These are phyloP conservation scores for Candida nemodendra DNA, from an alignment of 805 yeast species.

Conservation along the genomic window DNA sequence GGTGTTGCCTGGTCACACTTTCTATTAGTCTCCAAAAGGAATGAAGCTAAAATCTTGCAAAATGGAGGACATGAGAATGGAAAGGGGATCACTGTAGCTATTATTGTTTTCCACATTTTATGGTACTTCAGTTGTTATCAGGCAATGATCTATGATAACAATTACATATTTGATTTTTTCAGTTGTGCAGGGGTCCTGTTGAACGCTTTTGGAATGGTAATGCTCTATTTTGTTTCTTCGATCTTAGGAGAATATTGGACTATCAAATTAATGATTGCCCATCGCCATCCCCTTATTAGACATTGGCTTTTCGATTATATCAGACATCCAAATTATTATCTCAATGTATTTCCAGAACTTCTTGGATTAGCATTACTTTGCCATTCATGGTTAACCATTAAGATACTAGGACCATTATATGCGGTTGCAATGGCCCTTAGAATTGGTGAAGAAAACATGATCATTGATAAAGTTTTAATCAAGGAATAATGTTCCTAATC, in stretches of 20 bases:
- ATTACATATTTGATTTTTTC: constrained; percentile 4
- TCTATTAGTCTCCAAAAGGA: constrained; percentile 7
- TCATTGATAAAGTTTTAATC: constrained; percentile 8
- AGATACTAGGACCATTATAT: constrained; percentile 11
- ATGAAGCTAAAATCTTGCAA: constrained; percentile 8
- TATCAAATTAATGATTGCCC: constrained; percentile 16
- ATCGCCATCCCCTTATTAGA: constrained; percentile 15
- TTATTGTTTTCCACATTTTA: constrained; percentile 7
- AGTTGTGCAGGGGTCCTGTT: constrained; percentile 3
- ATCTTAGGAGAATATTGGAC: constrained; percentile 16
- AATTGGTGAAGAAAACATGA: constrained; percentile 14
- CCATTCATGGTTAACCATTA: constrained; percentile 12
- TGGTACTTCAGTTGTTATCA: constrained; percentile 9
- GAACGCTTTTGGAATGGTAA: constrained; percentile 11
- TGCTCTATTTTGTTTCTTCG: constrained; percentile 8
- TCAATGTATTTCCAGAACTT: constrained; percentile 15
- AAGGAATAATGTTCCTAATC: no score
- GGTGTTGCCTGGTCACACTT: constrained; percentile 4
- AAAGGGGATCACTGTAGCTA: constrained; percentile 3
- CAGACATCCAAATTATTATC: constrained; percentile 16
- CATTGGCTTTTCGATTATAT: constrained; percentile 13
- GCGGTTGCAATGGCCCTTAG: constrained; percentile 6
- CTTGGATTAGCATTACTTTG: constrained; percentile 10
- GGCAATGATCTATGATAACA: not conserved
- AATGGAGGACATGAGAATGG: constrained; percentile 17